Evolutionary conservation across 352 stramenopile genomes (phyloP), one percentile per base, ranked within the genome.

Genomic region (Phytopythium delawarense): DNA sequence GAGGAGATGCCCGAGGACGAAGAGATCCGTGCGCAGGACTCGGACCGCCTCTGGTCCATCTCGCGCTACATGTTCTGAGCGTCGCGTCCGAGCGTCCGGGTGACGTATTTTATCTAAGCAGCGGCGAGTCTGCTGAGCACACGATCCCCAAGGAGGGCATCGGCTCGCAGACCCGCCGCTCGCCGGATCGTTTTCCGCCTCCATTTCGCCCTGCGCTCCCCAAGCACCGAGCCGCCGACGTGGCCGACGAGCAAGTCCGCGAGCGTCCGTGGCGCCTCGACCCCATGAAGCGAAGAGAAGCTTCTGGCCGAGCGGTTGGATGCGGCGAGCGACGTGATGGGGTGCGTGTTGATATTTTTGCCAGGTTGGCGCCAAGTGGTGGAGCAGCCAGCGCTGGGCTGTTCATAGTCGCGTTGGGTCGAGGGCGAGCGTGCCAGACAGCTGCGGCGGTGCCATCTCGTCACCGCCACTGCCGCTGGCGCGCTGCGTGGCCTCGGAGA

Each of bases 11-110:
- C 65, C 20, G 75, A 84, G 44, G 69, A 88, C 30, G 76, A 83
- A 51, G 76, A 84, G 50, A 79, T 88, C 45, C 74, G 79, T 15
- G 66, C 69, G 50, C 84, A 84, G 63, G 76, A 88, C 32, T 72
- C 69, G 25, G 78, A 88, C 57, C 71, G 80, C 65, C 64, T 88
- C 49, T 88, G 76, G 67, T 76, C 72, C 39, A 63, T 88, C 53
- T 81, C 78, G 11, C 64, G 74, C 23, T 83, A 76, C 61, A 83
- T 83, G 62, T 88, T 85, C 55, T 88, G 75, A 74, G 39, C 50
- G n/a, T 56, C 57, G 44, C 37, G 35, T 35, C 57, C 46, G 21
- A 28, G 46, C 23, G 46, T 28, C 30, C 21, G 23, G 46, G 21
- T 32, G 21, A 32, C 13, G 46, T 46, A 57, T 45, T 45, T 57